phyloP scores from a whole-genome alignment of 805 yeast species.

The Cyberlindnera amylophila region DNA sequence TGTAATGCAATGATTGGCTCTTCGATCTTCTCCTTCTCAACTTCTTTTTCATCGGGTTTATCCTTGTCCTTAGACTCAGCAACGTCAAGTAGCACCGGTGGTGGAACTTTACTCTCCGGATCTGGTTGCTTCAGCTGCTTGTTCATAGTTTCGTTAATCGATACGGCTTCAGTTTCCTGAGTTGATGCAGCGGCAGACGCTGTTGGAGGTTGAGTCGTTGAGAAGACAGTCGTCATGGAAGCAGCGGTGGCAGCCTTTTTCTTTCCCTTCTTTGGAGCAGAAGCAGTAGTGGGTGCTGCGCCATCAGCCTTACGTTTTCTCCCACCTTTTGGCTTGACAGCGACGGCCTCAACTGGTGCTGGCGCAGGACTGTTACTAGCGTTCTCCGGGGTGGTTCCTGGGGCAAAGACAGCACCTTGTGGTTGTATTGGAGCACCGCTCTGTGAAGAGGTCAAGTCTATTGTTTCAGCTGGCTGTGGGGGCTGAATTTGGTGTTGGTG shows the following conservation, averaged over 20 bases:
- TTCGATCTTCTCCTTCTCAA: too few species aligned
- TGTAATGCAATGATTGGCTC: constrained; percentile 54
- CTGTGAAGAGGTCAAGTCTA: too few species aligned
- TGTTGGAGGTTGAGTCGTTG: too few species aligned
- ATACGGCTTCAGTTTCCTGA: constrained; percentile 7
- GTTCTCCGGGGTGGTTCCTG: too few species aligned
- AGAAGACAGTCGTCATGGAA: not conserved
- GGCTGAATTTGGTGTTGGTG: too few species aligned
- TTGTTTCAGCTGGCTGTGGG: too few species aligned
- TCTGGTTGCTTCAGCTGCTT: constrained; percentile 20
- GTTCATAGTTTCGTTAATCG: constrained; percentile 21
- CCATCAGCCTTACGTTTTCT: constrained; percentile 11
- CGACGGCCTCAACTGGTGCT: too few species aligned
- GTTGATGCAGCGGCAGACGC: too few species aligned
- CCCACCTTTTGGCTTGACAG: constrained; percentile 1
- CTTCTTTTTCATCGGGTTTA: too few species aligned
- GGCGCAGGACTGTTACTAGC: too few species aligned
- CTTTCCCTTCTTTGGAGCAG: constrained; percentile 9
- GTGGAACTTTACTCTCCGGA: constrained; percentile 17
- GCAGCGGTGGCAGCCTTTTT: constrained; percentile 4
- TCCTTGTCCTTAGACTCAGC: constrained; percentile 4
- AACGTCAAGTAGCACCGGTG: constrained; percentile 15
- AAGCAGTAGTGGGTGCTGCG: not conserved
- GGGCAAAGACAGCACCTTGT: too few species aligned
- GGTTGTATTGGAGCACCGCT: too few species aligned